Evolutionary conservation across 129 eudicot species (phyloP), one percentile per base, ranked within the genome.

Genomic region (Flaveria brownii): DNA sequence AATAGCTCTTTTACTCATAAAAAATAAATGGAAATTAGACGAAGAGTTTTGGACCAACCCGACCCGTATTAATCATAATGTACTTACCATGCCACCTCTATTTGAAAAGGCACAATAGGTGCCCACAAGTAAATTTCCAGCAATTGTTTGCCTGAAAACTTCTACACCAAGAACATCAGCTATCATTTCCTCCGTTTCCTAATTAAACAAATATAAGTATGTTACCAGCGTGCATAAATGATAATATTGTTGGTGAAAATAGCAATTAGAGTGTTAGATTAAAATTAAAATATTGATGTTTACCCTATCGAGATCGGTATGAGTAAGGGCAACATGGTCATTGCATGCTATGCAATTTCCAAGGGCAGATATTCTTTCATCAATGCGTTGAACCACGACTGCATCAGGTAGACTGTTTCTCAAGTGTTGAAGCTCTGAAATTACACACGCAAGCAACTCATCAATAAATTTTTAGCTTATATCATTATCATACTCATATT

Each of bases 331-430:
- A 84, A 91, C 98, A 84, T 94, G 95, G 77, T 94, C 98, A 89
- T 94, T 94, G 86, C 98, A 94, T 22, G 98, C 90, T 76, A 94
- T 87, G 88, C 97, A 94, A 82, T 94, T 94, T 17, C 97, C 98
- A 30, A 91, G 87, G 30, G 98, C 98, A 63, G 97, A 89, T 68
- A 91, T 70, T 68, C 91, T 84, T 84, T 91, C 98, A 28, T 94
- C 97, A 73, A 91, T 84, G 22, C 97, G 96, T 76, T 89, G 97
- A 77, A 94, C 97, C 64, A 89, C 96, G 62, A 94, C 97, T 68
- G 87, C 82, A 77, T 94, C 98, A 0, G 98, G 97, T 23, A 94
- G 85, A 80, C 93, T 87, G 85, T 94, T 94, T 87, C 96, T 88
- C 88, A 94, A 83, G 71, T 94, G 97, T 79, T 91, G 97, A 70